Base-by-base conservation (phyloP, 2,329 filamentous ascomycete genomes). In the Madurella fahalii region DNA sequence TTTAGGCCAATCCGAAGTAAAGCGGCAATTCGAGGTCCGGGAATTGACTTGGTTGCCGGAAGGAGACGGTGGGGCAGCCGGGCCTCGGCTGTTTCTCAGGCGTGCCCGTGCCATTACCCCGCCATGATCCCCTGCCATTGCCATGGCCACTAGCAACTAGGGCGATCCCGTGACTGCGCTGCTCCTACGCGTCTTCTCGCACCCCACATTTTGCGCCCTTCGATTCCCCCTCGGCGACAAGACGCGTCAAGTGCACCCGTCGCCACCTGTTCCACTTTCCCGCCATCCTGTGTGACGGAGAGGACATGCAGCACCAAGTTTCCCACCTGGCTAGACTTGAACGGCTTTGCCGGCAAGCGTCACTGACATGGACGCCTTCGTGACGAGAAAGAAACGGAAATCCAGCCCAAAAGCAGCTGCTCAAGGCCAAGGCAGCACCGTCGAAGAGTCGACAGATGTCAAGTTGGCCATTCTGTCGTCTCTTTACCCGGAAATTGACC, bases 391-490 rank as follows among this genome's bases (percentile, higher is more conserved):
- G 53, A 85, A 83, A 68, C 78, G 81, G 52, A 84, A 71, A 61
- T 64, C 64, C 50, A 64, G 55, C 61, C 44, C 54, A 37, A 37
- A 51, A 43, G 5, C 39, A 34, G 31, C 34, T 9, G 50, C 57
- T 53, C 54, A 54, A 32, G 49, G 16, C 44, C 34, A 30, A 31
- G 58, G 65, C 37, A 64, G 67, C 5, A 69, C 71, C 16, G 80
- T 84, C 15, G 83, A 91, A 15, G 89, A 95, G 45, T 85, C 88
- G 1, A 99, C 94, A 0, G 94, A 97, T 59, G 77, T 95, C 63
- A 97, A 96, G 66, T 74, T 99, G 13, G 91, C 91, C 1, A 75
- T 95, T 1, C 74, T 99, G 2, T 81, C 86, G 2, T 97, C 94
- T 1, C 72, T 96, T 0, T 80, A 91, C 61, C 83, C 89, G 0